Evolutionary conservation across 2,329 filamentous ascomycete genomes (phyloP), one percentile per base, ranked within the genome.

Genomic region (Xylariaceae sp.): DNA sequence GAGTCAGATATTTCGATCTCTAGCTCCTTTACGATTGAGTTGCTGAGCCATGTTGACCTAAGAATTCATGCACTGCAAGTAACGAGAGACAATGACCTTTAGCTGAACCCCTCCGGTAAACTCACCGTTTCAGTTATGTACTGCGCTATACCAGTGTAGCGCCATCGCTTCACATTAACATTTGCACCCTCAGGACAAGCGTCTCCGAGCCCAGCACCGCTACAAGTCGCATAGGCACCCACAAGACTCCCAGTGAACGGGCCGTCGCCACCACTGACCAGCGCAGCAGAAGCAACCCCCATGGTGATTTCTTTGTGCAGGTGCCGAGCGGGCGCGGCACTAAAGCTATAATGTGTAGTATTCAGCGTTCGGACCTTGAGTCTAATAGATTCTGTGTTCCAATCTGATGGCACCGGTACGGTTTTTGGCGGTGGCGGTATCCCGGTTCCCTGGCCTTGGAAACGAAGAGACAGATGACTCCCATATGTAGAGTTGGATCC

Each of bases 151-250:
- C 63, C 59, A 5, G 45, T 51, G 48, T 66, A 65, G 12, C 59
- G 57, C 63, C 63, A 66, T 31, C 60, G 57, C 11, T 42, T 60
- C 14, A 69, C 64, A 46, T 66, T 63, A 22, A 65, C 69, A 17
- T 64, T 56, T 6, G 63, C 66, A 6, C 63, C 66, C 17, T 48
- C 42, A 5, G 66, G 66, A 53, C 66, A 69, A 10, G 59, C 53
- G 12, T 58, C 18, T 0, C 65, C 63, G 14, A 42, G 45, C 0
- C 66, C 68, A 2, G 60, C 65, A 1, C 69, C 70, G 42, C 71
- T 72, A 47, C 69, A 71, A 7, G 69, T 72, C 11, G 67, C 69
- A 47, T 70, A 72, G 2, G 60, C 62, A 1, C 70, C 70, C 0
- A 72, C 45, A 12, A 71, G 53, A 16, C 62, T 67, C 0, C 69